Percentiles rank a stretch among this genome's conserved stretches.
These are phyloP conservation scores for Aspergillus sojae DNA, from an alignment of 2,329 filamentous ascomycete genomes.

Conservation along the genomic window DNA sequence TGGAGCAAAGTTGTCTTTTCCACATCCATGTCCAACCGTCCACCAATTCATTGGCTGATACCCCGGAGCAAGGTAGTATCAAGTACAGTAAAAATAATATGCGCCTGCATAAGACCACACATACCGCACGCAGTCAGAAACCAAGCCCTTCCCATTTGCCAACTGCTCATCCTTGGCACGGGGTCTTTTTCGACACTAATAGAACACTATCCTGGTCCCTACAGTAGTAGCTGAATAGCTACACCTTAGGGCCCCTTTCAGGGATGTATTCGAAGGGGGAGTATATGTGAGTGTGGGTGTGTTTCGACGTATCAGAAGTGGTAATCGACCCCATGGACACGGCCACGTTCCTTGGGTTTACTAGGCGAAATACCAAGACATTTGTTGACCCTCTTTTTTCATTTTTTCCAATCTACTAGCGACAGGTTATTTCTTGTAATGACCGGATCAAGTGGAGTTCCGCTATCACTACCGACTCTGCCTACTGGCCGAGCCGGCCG, in stretches of 20 bases:
- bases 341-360: not conserved
- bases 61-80: not conserved
- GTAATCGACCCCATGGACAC: not conserved
- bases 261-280: not conserved
- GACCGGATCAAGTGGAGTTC: conserved; percentile 7
- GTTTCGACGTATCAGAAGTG: not conserved
- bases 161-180: not conserved
- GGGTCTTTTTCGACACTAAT: not conserved
- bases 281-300: not conserved
- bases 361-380: not conserved
- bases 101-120: not conserved
- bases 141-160: not conserved
- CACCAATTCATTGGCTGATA: not conserved
- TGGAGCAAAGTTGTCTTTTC: not conserved
- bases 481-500: conserved; percentile 5
- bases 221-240: conserved; percentile 10
- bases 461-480: conserved; percentile 3
- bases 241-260: not conserved
- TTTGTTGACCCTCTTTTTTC: not conserved
- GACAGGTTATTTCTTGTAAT: not conserved
- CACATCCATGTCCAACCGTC: not conserved
- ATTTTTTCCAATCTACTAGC: not conserved
- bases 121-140: not conserved
- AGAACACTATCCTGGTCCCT: conserved; percentile 8
- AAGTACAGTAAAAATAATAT: not conserved